Evolutionary conservation across 1,284 basidiomycete genomes (phyloP).

Genomic region (Pseudozyma tsukubaensis): DNA sequence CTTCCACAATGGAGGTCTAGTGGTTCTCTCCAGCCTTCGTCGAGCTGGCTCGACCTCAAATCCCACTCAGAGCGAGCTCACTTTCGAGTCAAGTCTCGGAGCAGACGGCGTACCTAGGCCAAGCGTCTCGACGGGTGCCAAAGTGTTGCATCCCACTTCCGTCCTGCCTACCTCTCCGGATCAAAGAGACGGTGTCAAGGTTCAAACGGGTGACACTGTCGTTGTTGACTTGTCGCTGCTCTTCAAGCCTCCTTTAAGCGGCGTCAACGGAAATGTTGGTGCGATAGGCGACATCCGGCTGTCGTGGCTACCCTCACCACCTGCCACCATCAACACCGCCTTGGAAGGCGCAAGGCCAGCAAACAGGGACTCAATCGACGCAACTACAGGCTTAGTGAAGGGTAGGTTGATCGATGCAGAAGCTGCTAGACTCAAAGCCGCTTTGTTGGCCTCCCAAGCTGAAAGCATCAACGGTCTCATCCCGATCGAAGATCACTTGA

Average conservation of each 20-base stretch:
- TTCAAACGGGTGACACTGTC: constrained; percentile 21
- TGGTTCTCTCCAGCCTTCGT: constrained; percentile 26
- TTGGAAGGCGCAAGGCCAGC: neutral
- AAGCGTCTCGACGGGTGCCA: constrained; percentile 19
- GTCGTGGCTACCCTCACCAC: constrained; percentile 2
- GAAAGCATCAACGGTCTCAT: constrained; percentile 21
- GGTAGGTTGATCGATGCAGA: constrained; percentile 27
- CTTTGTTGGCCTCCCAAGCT: constrained; percentile 9
- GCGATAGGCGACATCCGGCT: constrained; percentile 16
- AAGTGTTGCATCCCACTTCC: constrained; percentile 14
- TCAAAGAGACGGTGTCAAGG: neutral
- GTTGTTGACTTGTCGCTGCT: constrained; percentile 27
- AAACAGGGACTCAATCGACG: constrained; percentile 22
- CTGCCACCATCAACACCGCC: neutral
- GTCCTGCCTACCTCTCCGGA: neutral
- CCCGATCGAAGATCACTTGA: constrained; percentile 12
- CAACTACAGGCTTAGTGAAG: constrained; percentile 1
- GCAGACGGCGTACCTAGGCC: constrained; percentile 16
- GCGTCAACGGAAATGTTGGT: neutral
- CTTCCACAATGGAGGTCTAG: constrained; percentile 12
- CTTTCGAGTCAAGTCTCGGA: constrained; percentile 22
- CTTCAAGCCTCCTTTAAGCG: neutral
- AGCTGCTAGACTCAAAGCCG: constrained; percentile 15
- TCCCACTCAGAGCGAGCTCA: neutral
- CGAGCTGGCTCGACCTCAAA: constrained; percentile 6